A percentile compares a stretch with the other conserved stretches of the same genome.
Conservation (phyloP, 345 rosid genomes). For the Angophora floribunda region DNA sequence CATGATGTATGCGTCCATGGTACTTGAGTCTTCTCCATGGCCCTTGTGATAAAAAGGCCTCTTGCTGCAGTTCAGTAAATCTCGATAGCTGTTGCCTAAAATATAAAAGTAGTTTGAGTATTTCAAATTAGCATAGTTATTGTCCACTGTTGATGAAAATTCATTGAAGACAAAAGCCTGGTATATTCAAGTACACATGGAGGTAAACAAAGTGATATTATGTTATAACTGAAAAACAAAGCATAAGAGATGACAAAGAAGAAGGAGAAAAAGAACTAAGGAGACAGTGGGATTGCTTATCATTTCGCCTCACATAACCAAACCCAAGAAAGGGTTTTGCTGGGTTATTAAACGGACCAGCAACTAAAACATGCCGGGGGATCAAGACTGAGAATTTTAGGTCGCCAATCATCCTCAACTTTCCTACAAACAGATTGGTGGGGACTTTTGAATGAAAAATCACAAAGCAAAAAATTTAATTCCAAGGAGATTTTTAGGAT, state of each 20-base stretch:
- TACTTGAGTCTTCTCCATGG: slow-evolving; percentile 65
- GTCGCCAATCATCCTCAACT: not conserved
- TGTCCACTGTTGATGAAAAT: not conserved
- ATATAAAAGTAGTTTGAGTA: not conserved
- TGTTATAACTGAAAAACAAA: not conserved
- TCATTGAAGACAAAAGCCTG: not conserved
- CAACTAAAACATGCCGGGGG: not conserved
- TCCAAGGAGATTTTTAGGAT: not conserved
- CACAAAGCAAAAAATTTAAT: not conserved
- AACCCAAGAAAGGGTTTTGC: not conserved
- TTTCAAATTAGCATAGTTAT: not conserved
- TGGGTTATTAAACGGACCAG: not conserved
- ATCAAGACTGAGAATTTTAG: not conserved
- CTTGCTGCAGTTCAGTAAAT: slow-evolving; percentile 79
- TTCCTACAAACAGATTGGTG: not conserved
- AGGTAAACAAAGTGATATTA: not conserved
- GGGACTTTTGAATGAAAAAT: not conserved
- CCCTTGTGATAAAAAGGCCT: slow-evolving; percentile 77
- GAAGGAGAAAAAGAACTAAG: not conserved
- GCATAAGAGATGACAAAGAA: not conserved
- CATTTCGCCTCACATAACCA: not conserved
- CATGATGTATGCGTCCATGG: slow-evolving; percentile 77
- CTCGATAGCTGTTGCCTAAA: slow-evolving; percentile 70
- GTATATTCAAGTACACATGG: not conserved
- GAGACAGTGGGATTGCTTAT: not conserved